These are phyloP conservation scores for Echeveria elegans DNA, from an alignment of 164 flowering plant species.

Conservation along the genomic window DNA sequence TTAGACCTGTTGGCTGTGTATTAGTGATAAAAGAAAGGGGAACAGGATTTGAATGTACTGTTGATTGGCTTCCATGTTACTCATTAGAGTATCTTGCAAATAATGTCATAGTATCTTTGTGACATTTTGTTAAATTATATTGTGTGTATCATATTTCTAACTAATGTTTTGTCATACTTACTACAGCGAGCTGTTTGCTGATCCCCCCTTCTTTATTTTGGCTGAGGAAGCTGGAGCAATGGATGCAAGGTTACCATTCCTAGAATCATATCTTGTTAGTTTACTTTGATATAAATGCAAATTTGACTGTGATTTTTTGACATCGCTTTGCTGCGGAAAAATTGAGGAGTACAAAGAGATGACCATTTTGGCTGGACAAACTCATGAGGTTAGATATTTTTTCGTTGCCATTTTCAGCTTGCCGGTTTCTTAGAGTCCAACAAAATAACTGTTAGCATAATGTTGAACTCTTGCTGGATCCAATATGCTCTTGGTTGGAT, in stretches of 20 bases:
- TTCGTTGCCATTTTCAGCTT: not conserved
- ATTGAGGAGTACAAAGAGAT: slow-evolving; percentile 72
- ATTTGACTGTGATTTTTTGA: not conserved
- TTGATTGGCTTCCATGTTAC: not conserved
- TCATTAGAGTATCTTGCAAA: not conserved
- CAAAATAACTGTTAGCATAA: not conserved
- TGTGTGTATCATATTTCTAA: not conserved
- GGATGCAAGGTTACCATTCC: slow-evolving; percentile 37
- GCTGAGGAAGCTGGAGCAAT: slow-evolving; percentile 70
- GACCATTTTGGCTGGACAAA: slow-evolving; percentile 69
- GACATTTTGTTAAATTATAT: not conserved
- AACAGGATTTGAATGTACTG: not conserved
- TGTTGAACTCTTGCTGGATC: not conserved
- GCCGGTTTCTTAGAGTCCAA: not conserved
- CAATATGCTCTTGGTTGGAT: not conserved
- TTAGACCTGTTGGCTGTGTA: not conserved
- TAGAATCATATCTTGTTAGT: not conserved
- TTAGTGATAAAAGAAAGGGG: not conserved
- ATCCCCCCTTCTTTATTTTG: slow-evolving; percentile 88
- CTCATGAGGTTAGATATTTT: slow-evolving; percentile 49
- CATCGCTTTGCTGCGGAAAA: slow-evolving; percentile 31
- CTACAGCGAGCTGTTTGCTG: slow-evolving; percentile 69
- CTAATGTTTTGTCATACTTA: not conserved
- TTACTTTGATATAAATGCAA: not conserved
- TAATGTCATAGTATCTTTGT: not conserved